A percentile compares a stretch with the other conserved stretches of the same genome.
phyloP scores from a whole-genome alignment of 208 protist species.

The Acanthamoeba sp. region DNA sequence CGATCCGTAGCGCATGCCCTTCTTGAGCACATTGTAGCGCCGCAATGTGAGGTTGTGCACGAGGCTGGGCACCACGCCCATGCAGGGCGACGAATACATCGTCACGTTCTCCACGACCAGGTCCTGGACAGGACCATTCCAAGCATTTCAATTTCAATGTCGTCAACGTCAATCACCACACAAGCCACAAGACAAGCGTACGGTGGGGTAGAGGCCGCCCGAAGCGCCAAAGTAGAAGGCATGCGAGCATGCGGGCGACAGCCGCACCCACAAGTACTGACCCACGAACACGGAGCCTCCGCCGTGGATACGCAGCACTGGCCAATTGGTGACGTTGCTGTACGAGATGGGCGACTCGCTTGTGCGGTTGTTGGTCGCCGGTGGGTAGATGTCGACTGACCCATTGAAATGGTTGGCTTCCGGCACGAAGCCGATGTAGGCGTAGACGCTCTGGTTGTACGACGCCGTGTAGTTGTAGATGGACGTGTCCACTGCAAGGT shows the following conservation, averaged over 20 bases:
- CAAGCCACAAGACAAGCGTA: too few species aligned
- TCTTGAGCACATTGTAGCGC: slow-evolving; percentile 36
- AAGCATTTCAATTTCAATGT: too few species aligned
- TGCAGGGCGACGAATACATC: neutral
- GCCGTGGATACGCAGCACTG: neutral
- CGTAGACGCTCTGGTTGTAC: slow-evolving; percentile 26
- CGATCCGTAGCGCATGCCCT: neutral
- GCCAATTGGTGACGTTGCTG: neutral
- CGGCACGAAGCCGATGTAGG: slow-evolving; percentile 11
- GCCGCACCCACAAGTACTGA: slow-evolving; percentile 22
- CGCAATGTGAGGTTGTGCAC: neutral
- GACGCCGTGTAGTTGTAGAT: slow-evolving; percentile 22
- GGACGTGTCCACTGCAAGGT: neutral
- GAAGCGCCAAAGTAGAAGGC: neutral
- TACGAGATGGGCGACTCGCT: neutral
- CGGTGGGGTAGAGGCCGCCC: neutral
- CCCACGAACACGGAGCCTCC: neutral
- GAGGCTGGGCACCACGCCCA: neutral
- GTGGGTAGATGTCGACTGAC: neutral
- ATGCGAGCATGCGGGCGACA: neutral
- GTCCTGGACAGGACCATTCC: too few species aligned
- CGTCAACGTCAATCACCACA: too few species aligned
- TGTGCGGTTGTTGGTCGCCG: neutral
- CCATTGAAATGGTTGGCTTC: neutral
- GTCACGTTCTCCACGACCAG: slow-evolving; percentile 5